phyloP scores from a whole-genome alignment of 2,329 filamentous ascomycete species.

The Ophiosphaerella narmari region DNA sequence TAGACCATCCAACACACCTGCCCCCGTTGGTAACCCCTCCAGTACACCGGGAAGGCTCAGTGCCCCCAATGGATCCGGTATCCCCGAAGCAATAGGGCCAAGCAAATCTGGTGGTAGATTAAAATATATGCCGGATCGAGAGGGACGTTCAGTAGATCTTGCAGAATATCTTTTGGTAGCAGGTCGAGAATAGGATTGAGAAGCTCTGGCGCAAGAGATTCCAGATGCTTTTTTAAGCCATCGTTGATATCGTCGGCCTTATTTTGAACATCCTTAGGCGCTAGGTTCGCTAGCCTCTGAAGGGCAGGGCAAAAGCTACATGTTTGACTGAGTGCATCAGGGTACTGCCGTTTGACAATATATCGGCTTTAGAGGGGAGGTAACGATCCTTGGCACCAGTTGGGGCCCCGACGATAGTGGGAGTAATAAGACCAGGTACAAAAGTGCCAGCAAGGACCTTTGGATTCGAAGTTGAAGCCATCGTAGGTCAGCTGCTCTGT shows the following conservation, averaged over 20 bases:
- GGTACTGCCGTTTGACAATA: conserved; percentile 15
- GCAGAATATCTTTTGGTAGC: conserved; percentile 1
- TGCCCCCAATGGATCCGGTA: no score
- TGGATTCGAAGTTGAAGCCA: not conserved
- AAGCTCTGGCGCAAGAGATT: conserved; percentile 6
- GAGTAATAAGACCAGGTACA: not conserved
- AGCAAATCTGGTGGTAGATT: not conserved
- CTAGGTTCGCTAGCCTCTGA: conserved; percentile 6
- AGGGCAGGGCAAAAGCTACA: conserved; percentile 17
- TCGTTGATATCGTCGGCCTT: conserved; percentile 14
- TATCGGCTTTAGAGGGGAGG: not conserved
- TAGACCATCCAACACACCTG: no score
- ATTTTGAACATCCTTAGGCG: conserved; percentile 12
- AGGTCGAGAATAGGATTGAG: not conserved
- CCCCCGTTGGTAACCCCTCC: no score
- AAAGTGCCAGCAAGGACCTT: not conserved
- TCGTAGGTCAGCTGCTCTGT: no score
- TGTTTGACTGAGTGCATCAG: conserved; percentile 5
- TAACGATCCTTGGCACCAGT: not conserved
- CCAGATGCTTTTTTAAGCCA: conserved; percentile 9
- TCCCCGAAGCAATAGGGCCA: no score
- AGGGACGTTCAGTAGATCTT: not conserved
- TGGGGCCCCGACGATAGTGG: not conserved
- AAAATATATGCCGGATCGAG: not conserved
- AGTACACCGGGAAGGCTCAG: no score